These are phyloP conservation scores for Hysterangium stoloniferum DNA, from an alignment of 768 basidiomycete genomes.

Conservation along the genomic window DNA sequence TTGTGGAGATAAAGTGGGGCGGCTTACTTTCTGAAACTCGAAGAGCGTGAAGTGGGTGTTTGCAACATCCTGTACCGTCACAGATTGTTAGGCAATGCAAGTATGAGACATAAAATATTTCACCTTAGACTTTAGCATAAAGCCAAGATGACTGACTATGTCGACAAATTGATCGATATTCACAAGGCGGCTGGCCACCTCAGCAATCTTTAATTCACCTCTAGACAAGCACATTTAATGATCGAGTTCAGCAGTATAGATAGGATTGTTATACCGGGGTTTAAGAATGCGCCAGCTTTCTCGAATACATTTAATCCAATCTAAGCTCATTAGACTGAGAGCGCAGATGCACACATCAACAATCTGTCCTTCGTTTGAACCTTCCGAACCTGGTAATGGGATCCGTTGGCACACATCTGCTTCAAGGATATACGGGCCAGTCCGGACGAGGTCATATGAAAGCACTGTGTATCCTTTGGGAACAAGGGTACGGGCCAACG, in stretches of 20 bases:
- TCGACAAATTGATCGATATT: constrained; percentile 58
- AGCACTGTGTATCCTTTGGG: constrained; percentile 62
- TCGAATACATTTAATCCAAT: constrained; percentile 87
- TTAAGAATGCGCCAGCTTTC: constrained; percentile 88
- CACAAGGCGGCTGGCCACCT: constrained; percentile 80
- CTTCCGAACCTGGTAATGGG: constrained; percentile 69
- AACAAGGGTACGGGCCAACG: constrained; percentile 66
- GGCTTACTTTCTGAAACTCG: constrained; percentile 61
- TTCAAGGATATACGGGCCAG: constrained; percentile 69
- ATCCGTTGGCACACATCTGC: constrained; percentile 80
- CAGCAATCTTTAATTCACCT: constrained; percentile 79
- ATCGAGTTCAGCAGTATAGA: constrained; percentile 1
- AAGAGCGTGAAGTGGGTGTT: constrained; percentile 86
- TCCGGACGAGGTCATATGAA: constrained; percentile 77
- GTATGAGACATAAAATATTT: constrained; percentile 6
- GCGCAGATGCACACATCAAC: constrained; percentile 92
- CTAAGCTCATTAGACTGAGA: constrained; percentile 92
- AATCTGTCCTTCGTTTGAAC: constrained; percentile 56
- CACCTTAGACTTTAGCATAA: constrained; percentile 65
- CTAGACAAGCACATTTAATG: constrained; percentile 28
- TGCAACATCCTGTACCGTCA: constrained; percentile 50
- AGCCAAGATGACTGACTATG: constrained; percentile 62
- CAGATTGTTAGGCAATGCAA: neutral
- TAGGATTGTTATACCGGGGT: constrained; percentile 46
- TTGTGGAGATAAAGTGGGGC: constrained; percentile 39